Percentiles rank a stretch among this genome's conserved stretches.
Evolutionary conservation across 768 basidiomycete genomes (phyloP).

Genomic region (Macrolepiota albuminosa): DNA sequence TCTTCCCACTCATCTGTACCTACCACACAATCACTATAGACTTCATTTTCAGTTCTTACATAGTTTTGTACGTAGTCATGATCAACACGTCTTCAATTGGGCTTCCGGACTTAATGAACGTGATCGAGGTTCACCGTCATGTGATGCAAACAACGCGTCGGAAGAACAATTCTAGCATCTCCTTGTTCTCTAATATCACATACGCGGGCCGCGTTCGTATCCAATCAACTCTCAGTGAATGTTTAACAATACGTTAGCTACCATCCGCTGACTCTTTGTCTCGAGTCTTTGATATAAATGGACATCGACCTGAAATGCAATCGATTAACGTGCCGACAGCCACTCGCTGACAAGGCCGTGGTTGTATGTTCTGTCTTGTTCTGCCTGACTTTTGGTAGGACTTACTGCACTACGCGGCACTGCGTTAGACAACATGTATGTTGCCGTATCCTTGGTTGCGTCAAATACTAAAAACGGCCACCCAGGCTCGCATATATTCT

Average conservation of each 20-base stretch:
- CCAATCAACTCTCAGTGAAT: neutral
- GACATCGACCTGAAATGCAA: conserved; percentile 78
- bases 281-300: conserved; percentile 33
- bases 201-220: neutral
- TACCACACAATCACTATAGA: conserved; percentile 15
- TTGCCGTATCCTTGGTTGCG: conserved; percentile 4
- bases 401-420: neutral
- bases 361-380: conserved; percentile 50
- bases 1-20: conserved; percentile 9
- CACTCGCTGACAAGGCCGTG: conserved; percentile 74
- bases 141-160: neutral
- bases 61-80: conserved; percentile 4
- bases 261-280: too few relatives aligned
- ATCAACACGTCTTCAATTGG: neutral
- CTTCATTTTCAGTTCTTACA: conserved; percentile 3
- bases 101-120: neutral
- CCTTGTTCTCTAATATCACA: neutral
- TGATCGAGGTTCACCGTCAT: neutral
- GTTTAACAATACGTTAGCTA: neutral
- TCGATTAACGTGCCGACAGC: conserved; percentile 66
- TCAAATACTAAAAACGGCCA: neutral
- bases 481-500: conserved; percentile 84
- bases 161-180: neutral
- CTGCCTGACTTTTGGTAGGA: neutral
- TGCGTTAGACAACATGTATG: conserved; percentile 22